Conservation (phyloP, 345 rosid genomes). For the Zanthoxylum bungeanum region DNA sequence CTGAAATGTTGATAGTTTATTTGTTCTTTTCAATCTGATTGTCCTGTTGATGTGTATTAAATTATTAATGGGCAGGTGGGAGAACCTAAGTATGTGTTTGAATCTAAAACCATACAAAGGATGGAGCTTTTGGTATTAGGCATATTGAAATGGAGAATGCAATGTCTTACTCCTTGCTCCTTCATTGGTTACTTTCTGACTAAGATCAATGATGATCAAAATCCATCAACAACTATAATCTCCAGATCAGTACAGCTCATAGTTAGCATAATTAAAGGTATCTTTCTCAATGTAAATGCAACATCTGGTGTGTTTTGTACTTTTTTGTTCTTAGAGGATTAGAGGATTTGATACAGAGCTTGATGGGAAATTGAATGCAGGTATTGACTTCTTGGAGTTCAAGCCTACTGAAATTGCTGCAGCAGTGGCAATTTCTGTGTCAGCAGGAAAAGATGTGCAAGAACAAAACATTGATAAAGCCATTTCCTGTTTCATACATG, state of each 20-base stretch:
- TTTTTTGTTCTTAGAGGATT: slow-evolving; percentile 15
- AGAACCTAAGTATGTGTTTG: slow-evolving; percentile 47
- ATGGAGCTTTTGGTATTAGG: slow-evolving; percentile 68
- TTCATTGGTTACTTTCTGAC: slow-evolving; percentile 47
- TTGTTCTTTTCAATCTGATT: slow-evolving; percentile 1
- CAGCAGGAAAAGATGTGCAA: slow-evolving; percentile 43
- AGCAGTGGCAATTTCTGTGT: slow-evolving; percentile 66
- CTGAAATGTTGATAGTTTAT: slow-evolving; percentile 1
- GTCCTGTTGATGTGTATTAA: slow-evolving; percentile 5
- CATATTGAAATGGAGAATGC: slow-evolving; percentile 68
- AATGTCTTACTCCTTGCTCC: slow-evolving; percentile 48
- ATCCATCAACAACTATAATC: slow-evolving; percentile 31
- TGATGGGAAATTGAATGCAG: slow-evolving; percentile 55
- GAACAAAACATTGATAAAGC: slow-evolving; percentile 36
- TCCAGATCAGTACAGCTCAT: slow-evolving; percentile 46
- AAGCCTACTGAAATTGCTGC: slow-evolving; percentile 75
- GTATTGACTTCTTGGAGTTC: slow-evolving; percentile 72
- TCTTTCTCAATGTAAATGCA: background rate
- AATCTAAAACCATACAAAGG: slow-evolving; percentile 50
- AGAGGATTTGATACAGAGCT: slow-evolving; percentile 27
- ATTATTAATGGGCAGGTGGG: slow-evolving; percentile 46
- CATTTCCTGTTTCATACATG: slow-evolving; percentile 33
- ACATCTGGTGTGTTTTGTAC: background rate
- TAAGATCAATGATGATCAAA: slow-evolving; percentile 38
- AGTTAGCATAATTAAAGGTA: slow-evolving; percentile 53